A percentile compares a stretch with the other conserved stretches of the same genome.
These are phyloP conservation scores for Phytophthora citrophthora DNA, from an alignment of 352 stramenopile species.

Conservation along the genomic window DNA sequence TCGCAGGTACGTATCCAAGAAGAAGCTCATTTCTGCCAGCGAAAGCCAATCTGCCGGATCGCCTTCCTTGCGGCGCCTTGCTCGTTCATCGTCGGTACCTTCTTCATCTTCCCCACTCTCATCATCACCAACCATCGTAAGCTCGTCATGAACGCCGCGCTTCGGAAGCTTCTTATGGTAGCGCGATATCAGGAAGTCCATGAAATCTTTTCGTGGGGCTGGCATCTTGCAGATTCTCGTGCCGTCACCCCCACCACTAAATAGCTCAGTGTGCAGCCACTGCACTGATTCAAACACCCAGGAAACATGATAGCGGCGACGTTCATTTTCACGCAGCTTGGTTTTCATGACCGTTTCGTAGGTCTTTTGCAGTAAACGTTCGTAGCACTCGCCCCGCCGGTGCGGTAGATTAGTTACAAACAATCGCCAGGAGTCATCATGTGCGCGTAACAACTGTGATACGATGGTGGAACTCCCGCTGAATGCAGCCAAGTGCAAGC, in stretches of 20 bases:
- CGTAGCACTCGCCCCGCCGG: constrained; percentile 37
- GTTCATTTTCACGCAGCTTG: constrained; percentile 73
- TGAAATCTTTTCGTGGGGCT: constrained; percentile 40
- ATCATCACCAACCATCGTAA: constrained; percentile 1
- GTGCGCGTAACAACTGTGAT: constrained; percentile 47
- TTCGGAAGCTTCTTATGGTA: constrained; percentile 48
- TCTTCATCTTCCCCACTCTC: constrained; percentile 36
- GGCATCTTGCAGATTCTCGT: constrained; percentile 30
- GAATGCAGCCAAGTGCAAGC: constrained; percentile 71
- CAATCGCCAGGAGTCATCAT: constrained; percentile 56
- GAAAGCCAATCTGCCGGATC: constrained; percentile 60
- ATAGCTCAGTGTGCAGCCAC: constrained; percentile 51
- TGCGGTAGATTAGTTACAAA: constrained; percentile 53
- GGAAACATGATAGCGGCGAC: constrained; percentile 63
- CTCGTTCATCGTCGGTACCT: constrained; percentile 30
- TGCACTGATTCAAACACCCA: constrained; percentile 67
- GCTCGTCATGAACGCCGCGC: constrained; percentile 17
- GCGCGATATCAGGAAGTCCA: constrained; percentile 55
- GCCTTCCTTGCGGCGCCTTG: constrained; percentile 35
- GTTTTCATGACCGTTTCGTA: constrained; percentile 57
- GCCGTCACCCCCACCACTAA: constrained; percentile 13
- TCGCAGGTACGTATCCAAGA: constrained; percentile 63
- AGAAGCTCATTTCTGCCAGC: constrained; percentile 58
- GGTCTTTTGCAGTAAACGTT: constrained; percentile 40
- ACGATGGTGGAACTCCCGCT: constrained; percentile 50